A percentile compares a stretch with the other conserved stretches of the same genome.
These are phyloP conservation scores for Panicum miliaceum DNA, from an alignment of 176 grass and related monocot species.

Conservation along the genomic window DNA sequence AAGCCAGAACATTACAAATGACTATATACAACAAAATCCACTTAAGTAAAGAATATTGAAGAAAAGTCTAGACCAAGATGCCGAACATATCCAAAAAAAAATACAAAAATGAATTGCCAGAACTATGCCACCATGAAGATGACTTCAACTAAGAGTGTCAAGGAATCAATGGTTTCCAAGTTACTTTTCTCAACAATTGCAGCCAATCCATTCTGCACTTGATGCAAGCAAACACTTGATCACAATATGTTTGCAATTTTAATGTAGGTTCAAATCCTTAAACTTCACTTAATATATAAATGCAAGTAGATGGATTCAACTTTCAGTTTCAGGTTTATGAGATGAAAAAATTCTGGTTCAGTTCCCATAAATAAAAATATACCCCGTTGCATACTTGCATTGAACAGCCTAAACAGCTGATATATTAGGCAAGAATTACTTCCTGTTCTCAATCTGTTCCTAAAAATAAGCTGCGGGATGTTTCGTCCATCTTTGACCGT, in stretches of 20 bases:
- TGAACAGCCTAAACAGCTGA: background rate
- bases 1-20: conserved; percentile 28
- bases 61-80: conserved; percentile 16
- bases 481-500: no score
- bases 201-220: background rate
- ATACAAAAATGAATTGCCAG: background rate
- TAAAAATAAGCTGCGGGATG: no score
- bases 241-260: background rate
- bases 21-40: conserved; percentile 2
- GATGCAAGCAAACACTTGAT: background rate
- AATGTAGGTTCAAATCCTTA: no score
- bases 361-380: background rate
- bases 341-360: background rate
- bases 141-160: background rate
- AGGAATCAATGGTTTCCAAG: background rate
- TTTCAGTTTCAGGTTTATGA: conserved; percentile 7
- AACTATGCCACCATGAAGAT: background rate
- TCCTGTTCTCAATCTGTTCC: no score
- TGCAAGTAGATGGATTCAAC: no score
- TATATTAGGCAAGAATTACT: background rate
- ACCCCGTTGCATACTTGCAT: background rate
- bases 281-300: no score
- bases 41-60: conserved; percentile 27
- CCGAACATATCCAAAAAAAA: conserved; percentile 6
- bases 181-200: conserved; percentile 19